phyloP scores from a whole-genome alignment of 352 stramenopile genomes.

The Phytopythium vexans region DNA sequence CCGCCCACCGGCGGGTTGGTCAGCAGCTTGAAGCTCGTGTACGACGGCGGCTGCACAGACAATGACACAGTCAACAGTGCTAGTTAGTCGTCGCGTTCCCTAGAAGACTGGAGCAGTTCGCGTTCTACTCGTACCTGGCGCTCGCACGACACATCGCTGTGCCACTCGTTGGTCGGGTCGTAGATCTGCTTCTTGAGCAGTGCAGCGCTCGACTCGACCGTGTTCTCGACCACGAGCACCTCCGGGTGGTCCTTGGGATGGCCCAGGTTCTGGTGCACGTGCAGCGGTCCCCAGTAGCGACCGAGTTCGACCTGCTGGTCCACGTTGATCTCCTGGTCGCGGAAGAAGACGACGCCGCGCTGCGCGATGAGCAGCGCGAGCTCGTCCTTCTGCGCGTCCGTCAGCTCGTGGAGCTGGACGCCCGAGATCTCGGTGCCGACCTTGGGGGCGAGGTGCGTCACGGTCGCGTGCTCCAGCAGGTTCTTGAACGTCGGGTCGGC shows the following conservation, averaged over 20 bases:
- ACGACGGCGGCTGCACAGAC: conserved; percentile 17
- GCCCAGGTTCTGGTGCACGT: conserved; percentile 21
- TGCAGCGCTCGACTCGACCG: conserved; percentile 2
- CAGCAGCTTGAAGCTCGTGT: conserved; percentile 29
- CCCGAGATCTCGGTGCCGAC: conserved; percentile 23
- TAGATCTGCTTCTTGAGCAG: conserved; percentile 18
- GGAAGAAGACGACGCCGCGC: conserved; percentile 17
- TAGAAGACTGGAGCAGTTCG: not conserved
- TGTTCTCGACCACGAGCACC: conserved; percentile 17
- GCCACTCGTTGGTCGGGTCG: conserved; percentile 29
- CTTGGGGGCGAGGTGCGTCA: conserved; percentile 15
- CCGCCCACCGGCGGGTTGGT: conserved; percentile 28
- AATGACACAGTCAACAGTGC: not conserved
- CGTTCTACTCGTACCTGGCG: conserved; percentile 10
- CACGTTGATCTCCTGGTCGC: conserved; percentile 11
- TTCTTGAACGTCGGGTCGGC: conserved; percentile 35
- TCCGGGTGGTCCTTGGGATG: conserved; percentile 20
- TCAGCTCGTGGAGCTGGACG: conserved; percentile 5
- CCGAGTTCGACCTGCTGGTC: conserved; percentile 19
- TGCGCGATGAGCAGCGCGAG: conserved; percentile 13
- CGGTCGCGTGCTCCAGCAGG: conserved; percentile 15
- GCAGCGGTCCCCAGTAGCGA: conserved; percentile 24
- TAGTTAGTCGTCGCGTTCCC: not conserved
- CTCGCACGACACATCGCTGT: conserved; percentile 36
- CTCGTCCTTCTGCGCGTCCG: conserved; percentile 12